Evolutionary conservation across 2,329 filamentous ascomycete species (phyloP), one percentile per base, ranked within the genome.

Genomic region (Didymella exigua): DNA sequence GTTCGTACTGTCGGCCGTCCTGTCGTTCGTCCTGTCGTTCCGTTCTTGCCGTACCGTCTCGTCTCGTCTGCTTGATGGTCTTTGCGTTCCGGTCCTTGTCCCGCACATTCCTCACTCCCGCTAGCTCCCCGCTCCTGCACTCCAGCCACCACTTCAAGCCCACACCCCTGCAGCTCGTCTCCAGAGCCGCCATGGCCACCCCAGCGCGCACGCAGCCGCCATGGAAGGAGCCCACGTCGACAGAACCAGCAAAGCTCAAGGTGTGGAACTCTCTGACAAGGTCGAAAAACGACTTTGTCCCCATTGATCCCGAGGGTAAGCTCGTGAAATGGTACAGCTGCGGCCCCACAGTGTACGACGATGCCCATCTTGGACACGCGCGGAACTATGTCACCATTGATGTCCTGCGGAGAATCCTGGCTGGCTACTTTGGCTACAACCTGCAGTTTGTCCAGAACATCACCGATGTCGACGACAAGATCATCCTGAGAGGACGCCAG

Each of bases 401-500:
- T 75, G 92, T 96, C 61, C 87, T 96, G 4, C 85, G 92, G 58
- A 86, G 92, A 67, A 90, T 96, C 66, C 77, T 96, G 75, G 81
- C 84, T 68, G 86, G 93, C 74, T 93, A 95, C 76, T 96, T 96
- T 73, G 85, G 86, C 58, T 95, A 89, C 74, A 80, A 91, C 36
- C 85, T 96, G 62, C 86, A 87, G 56, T 96, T 96, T 77, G 90
- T 96, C 62, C 95, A 96, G 88, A 96, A 96, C 77, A 91, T 95
- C 60, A 96, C 92, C 24, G 92, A 76, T 57, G 71, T 77, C 4
- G 73, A 76, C 31, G 74, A 76, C 63, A 75, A 86, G 81, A 90
- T 87, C 67, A 86, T 86, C 59, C 72, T 87, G 13, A 79, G 83
- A 50, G 85, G 89, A 13, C 82, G 93, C 68, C 87, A 95, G 76